phyloP scores from a whole-genome alignment of 306 rosid genomes.

The Oxytropis ochrocephala region DNA sequence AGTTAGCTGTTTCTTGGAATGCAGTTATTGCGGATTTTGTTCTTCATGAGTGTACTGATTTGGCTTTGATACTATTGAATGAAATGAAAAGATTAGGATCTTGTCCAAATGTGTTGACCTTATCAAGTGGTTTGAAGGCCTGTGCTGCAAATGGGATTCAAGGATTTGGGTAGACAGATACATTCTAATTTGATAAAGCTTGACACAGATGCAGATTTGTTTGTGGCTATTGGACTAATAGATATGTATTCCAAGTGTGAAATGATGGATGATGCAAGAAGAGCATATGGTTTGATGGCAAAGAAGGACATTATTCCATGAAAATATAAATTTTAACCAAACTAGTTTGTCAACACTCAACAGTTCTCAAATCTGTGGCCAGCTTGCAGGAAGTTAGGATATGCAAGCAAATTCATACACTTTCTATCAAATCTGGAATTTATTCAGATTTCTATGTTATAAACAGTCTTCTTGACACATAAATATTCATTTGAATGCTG shows the following conservation, averaged over 20 bases:
- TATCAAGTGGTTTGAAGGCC: conserved; percentile 77
- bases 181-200: conserved; percentile 62
- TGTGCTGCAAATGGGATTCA: conserved; percentile 52
- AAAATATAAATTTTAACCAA: conserved; percentile 58
- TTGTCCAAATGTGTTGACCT: conserved; percentile 59
- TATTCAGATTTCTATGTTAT: conserved; percentile 53
- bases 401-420: conserved; percentile 60
- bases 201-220: conserved; percentile 51
- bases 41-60: conserved; percentile 46
- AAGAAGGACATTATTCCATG: conserved; percentile 50
- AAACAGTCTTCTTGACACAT: conserved; percentile 81
- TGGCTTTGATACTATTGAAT: conserved; percentile 42
- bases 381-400: conserved; percentile 42
- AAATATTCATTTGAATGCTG: too few species aligned
- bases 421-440: conserved; percentile 70
- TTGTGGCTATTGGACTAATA: conserved; percentile 62
- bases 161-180: conserved; percentile 70
- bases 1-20: conserved; percentile 92
- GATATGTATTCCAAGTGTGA: conserved; percentile 82
- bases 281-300: conserved; percentile 48
- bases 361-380: conserved; percentile 74
- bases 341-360: conserved; percentile 72
- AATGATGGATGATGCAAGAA: conserved; percentile 63
- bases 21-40: conserved; percentile 87
- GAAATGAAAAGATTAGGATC: conserved; percentile 46